Evolutionary conservation across 1,139 yeast species (phyloP).

Genomic region (Taphrina wiesneri): DNA sequence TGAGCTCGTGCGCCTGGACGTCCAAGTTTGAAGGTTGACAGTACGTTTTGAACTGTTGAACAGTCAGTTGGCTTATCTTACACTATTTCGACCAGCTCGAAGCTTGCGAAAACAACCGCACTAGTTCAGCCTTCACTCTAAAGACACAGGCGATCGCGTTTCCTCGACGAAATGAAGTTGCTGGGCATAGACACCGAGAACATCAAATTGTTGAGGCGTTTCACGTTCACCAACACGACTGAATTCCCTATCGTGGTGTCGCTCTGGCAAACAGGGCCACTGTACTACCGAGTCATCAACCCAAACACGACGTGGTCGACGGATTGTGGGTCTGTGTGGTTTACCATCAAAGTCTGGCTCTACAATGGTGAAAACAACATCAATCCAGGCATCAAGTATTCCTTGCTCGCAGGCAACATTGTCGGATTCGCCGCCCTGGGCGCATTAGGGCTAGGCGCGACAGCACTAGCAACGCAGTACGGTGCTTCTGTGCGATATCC

Average conservation of each 20-base stretch:
- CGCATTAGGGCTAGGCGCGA: constrained; percentile 7
- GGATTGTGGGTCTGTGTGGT: constrained; percentile 6
- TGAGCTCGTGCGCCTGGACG: too few relatives aligned
- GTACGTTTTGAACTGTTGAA: too few relatives aligned
- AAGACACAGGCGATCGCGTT: too few relatives aligned
- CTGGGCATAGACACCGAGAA: constrained; percentile 3
- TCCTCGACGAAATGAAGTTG: constrained; percentile 13
- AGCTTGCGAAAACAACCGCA: too few relatives aligned
- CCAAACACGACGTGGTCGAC: constrained; percentile 16
- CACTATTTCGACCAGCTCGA: too few relatives aligned
- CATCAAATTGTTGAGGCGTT: background rate
- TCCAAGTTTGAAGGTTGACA: too few relatives aligned
- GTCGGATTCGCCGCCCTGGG: constrained; percentile 11
- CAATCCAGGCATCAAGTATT: constrained; percentile 16
- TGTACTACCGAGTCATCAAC: constrained; percentile 3
- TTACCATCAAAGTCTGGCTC: constrained; percentile 11
- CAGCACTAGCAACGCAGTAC: constrained; percentile 1
- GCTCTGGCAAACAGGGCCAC: constrained; percentile 15
- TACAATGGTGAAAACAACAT: constrained; percentile 16
- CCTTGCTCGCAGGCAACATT: constrained; percentile 6
- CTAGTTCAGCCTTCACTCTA: too few relatives aligned
- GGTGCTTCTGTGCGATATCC: constrained; percentile 9
- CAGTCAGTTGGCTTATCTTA: too few relatives aligned
- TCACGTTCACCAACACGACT: constrained; percentile 16
- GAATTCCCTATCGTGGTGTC: constrained; percentile 17